phyloP scores from a whole-genome alignment of 2,329 filamentous ascomycete genomes.

The Xylaria sp. region DNA sequence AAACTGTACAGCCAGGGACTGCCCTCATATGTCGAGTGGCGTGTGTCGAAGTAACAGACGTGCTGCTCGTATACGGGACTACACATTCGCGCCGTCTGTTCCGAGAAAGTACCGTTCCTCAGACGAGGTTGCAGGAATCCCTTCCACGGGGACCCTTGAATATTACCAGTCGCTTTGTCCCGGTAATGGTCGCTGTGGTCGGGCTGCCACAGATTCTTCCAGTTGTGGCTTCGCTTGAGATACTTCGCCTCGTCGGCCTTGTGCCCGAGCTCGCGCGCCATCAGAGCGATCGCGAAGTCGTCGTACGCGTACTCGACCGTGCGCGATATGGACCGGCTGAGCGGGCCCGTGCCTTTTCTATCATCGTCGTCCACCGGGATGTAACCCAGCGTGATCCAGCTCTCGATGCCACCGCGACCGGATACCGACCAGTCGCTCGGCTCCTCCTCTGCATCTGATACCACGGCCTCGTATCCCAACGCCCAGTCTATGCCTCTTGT shows the following conservation, averaged over 20 bases:
- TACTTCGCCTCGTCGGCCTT: conserved; percentile 69
- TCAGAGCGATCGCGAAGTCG: conserved; percentile 74
- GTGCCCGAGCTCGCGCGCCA: conserved; percentile 67
- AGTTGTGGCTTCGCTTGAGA: conserved; percentile 69
- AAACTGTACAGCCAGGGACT: conserved; percentile 75
- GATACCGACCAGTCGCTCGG: conserved; percentile 74
- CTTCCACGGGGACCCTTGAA: conserved; percentile 60
- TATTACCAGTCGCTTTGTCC: conserved; percentile 37
- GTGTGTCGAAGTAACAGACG: conserved; percentile 59
- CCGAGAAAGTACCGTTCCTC: conserved; percentile 72
- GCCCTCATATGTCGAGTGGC: conserved; percentile 56
- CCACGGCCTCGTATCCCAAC: conserved; percentile 75
- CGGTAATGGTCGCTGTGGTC: conserved; percentile 51
- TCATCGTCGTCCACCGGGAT: conserved; percentile 77
- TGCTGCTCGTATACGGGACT: conserved; percentile 61
- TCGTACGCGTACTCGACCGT: conserved; percentile 85
- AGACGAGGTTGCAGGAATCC: conserved; percentile 78
- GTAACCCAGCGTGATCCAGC: conserved; percentile 76
- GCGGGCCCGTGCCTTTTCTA: conserved; percentile 68
- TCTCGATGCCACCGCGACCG: conserved; percentile 75
- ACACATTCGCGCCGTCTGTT: conserved; percentile 74
- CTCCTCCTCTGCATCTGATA: conserved; percentile 76
- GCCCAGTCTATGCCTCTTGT: conserved; percentile 72
- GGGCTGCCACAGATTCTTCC: conserved; percentile 72
- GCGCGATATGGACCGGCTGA: conserved; percentile 75